phyloP scores from a whole-genome alignment of 2,329 filamentous ascomycete species.

The Fusarium setosum region DNA sequence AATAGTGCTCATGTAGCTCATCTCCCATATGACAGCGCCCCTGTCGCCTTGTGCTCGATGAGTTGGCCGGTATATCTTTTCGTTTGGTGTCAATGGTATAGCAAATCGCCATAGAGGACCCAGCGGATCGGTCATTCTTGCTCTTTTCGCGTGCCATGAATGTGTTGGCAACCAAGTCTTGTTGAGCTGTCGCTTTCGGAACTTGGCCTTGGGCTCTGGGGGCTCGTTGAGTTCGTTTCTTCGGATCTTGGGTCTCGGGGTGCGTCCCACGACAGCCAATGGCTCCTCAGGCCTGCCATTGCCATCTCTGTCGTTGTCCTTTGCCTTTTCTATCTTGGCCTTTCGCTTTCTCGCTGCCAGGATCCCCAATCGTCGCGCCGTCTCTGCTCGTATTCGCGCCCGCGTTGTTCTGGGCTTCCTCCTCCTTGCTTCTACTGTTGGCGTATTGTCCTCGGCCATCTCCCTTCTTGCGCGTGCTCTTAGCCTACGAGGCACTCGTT shows the following conservation, averaged over 20 bases:
- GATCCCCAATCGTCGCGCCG: conserved; percentile 75
- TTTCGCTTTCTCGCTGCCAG: conserved; percentile 68
- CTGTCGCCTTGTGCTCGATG: conserved; percentile 81
- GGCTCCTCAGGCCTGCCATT: conserved; percentile 17
- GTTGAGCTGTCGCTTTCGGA: conserved; percentile 84
- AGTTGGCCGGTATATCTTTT: conserved; percentile 89
- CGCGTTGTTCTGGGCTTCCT: conserved; percentile 70
- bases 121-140: conserved; percentile 84
- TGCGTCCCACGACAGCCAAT: conserved; percentile 35
- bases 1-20: conserved; percentile 92
- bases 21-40: conserved; percentile 90
- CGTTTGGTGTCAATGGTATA: conserved; percentile 84
- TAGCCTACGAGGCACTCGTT: conserved; percentile 84
- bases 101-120: conserved; percentile 91
- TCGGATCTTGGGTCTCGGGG: conserved; percentile 73
- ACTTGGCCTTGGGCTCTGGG: conserved; percentile 69
- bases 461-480: conserved; percentile 75
- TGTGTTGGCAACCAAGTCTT: conserved; percentile 98
- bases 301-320: conserved; percentile 34
- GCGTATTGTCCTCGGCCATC: conserved; percentile 93
- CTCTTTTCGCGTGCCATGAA: conserved; percentile 91
- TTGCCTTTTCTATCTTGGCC: conserved; percentile 49
- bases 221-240: conserved; percentile 75
- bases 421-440: conserved; percentile 75
- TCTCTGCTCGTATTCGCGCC: conserved; percentile 77